These are phyloP conservation scores for Mallotus nudiflorus DNA, from an alignment of 345 rosid species.

Conservation along the genomic window DNA sequence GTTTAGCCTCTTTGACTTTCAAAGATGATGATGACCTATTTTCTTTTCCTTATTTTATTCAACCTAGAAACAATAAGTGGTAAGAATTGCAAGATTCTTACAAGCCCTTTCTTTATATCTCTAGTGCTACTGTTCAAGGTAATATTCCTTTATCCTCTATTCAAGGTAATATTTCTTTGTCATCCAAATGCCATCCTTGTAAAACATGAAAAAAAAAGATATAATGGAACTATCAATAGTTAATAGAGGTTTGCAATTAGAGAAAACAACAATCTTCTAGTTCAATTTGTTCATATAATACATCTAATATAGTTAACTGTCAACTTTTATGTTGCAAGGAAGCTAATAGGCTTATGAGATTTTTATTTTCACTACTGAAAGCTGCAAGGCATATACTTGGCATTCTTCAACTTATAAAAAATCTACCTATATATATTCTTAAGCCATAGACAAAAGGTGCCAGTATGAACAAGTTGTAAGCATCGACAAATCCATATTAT, in stretches of 20 bases:
- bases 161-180: no score
- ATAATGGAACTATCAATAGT: no score
- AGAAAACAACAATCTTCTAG: conserved; percentile 19
- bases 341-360: neutral
- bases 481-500: conserved; percentile 19
- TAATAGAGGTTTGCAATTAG: no score
- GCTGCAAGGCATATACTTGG: neutral
- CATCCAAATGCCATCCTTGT: no score
- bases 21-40: conserved; percentile 34
- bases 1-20: conserved; percentile 40
- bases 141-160: conserved; percentile 28
- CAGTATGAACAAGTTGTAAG: conserved; percentile 32
- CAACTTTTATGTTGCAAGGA: neutral
- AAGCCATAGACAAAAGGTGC: neutral
- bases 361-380: neutral
- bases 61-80: conserved; percentile 18
- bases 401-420: neutral
- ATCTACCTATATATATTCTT: neutral
- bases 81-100: conserved; percentile 58
- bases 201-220: neutral
- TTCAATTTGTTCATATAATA: conserved; percentile 4
- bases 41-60: conserved; percentile 31
- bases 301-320: no score
- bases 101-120: conserved; percentile 46
- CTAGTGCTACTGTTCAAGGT: conserved; percentile 1